Evolutionary conservation across 2,329 filamentous ascomycete genomes (phyloP), one percentile per base, ranked within the genome.

Genomic region (Penicillium rolfsii): DNA sequence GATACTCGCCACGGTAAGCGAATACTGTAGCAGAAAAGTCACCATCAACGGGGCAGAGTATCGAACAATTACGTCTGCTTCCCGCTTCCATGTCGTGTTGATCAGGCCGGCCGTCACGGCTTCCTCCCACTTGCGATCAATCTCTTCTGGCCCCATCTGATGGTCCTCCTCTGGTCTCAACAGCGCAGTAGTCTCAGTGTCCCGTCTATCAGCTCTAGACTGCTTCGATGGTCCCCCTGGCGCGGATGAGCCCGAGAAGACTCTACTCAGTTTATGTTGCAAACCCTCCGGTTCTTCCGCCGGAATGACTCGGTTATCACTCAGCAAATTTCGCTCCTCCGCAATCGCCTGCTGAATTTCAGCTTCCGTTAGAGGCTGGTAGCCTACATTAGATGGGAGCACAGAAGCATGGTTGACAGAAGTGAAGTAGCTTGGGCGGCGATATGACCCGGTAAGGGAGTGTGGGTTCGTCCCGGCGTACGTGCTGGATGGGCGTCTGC

Each of bases 81-180:
- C 94, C 64, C 93, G 87, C 76, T 90, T 89, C 93, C 93, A 98
- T 5, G 92, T 96, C 4, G 93, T 97, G 56, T 89, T 88, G 66
- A 98, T 93, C 71, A 87, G 85, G 11, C 93, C 92, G 0, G 89
- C 85, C 0, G 87, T 84, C 11, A 97, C 90, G 0, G 93, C 94
- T 63, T 93, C 90, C 64, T 94, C 89, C 92, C 92, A 96, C 72
- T 91, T 89, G 69, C 87, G 84, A 67, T 89, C 86, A 54, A 93
- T 81, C 55, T 84, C 81, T 49, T 87, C 85, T 4, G 82, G 79
- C 5, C 78, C 81, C 58, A 80, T 80, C 41, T 79, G 79, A 24
- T 81, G 79, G 11, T 80, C 79, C 65, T 83, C 81, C 19, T 77
- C 77, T 57, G 55, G 28, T 36, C 73, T 77, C 16, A 86, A 73